Evolutionary conservation across 2,329 filamentous ascomycete genomes (phyloP), one percentile per base, ranked within the genome.

Genomic region (Neofusicoccum ribis): DNA sequence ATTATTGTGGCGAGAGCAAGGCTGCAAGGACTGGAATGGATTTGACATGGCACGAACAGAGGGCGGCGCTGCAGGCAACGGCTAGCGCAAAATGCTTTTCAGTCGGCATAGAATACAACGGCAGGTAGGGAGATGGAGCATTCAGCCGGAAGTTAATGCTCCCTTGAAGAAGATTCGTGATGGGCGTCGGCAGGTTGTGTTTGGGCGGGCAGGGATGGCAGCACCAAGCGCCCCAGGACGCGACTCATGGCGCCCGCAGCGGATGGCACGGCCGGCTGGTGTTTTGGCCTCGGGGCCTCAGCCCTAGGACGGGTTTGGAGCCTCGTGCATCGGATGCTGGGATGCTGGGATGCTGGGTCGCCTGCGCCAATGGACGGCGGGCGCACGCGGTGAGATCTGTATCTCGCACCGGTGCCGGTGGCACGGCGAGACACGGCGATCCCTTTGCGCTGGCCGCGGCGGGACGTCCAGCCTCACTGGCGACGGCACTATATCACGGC

Each of bases 1-100:
- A 63, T 63, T 61, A 31, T 7, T 44, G 54, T 44, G 37, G 58
- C 58, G 46, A 39, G 15, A 17, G 54, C 12, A 59, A 17, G 23
- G 47, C 59, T 63, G 60, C 60, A 64, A 64, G 62, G 62, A 64
- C 31, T 58, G 62, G 62, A 64, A 64, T 64, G 50, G 43, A 37
- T 27, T 43, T 15, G 31, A 58, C 12, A 44, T 31, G n/a, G 54
- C 54, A 34, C 20, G 12, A 17, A 34, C 34, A 49, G 46, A 49
- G 37, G 52, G 37, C 52, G 37, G 37, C 11, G 52, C 12, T 43
- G 52, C 52, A 31, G 52, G 17, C 52, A 56, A 56, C 20, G 34
- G 34, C 34, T 56, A 20, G 36, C 52, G 36, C 5, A 34, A 54
- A 56, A 43, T 56, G 52, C 52, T 43, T 43, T 56, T 43, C 3